Conservation (phyloP, 345 rosid species). For the Lepidium sativum region DNA sequence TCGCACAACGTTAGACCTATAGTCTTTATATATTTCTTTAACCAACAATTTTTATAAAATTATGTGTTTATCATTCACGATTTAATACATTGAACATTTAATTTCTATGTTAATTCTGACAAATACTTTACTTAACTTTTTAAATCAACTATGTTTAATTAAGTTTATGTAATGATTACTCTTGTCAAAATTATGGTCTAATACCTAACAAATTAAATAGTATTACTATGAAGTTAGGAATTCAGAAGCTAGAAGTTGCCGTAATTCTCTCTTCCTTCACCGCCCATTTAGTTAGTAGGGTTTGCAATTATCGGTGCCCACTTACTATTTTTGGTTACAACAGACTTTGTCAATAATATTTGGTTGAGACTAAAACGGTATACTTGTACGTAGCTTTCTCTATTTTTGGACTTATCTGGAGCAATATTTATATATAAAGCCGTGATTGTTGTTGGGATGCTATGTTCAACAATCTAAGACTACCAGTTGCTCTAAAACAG, state of each 20-base stretch:
- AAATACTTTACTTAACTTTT: no score
- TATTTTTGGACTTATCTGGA: neutral
- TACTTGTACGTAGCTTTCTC: neutral
- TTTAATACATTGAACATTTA: neutral
- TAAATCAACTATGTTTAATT: neutral
- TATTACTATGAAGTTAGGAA: neutral
- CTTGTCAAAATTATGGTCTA: neutral
- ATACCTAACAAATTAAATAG: neutral
- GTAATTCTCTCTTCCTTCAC: neutral
- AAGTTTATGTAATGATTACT: neutral
- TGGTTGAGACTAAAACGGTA: neutral
- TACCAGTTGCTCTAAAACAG: constrained; percentile 3
- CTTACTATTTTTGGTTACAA: neutral
- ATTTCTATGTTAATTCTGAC: no score
- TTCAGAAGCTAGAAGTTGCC: constrained; percentile 11
- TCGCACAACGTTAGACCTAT: neutral
- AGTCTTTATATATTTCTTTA: neutral
- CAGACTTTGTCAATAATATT: constrained; percentile 5
- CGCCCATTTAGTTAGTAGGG: constrained; percentile 17
- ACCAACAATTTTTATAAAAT: neutral
- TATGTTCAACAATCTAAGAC: neutral
- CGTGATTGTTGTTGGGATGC: constrained; percentile 2
- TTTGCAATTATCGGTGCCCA: neutral
- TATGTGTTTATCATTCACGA: neutral
- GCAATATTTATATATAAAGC: neutral